These are phyloP conservation scores for Capronia coronata DNA, from an alignment of 2,329 filamentous ascomycete species.

Conservation along the genomic window DNA sequence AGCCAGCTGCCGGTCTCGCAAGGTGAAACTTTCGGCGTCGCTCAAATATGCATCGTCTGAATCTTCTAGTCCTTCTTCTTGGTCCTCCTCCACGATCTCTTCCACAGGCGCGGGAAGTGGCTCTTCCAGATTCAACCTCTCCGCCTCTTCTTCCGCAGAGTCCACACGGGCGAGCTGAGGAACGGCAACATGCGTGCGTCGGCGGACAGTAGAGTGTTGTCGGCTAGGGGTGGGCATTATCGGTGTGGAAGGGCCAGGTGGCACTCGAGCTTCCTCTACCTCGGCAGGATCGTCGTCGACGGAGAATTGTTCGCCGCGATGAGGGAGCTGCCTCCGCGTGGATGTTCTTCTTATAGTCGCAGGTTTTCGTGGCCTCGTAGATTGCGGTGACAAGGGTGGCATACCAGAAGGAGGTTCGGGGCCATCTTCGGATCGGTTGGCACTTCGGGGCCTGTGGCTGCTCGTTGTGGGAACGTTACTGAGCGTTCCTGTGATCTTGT, in stretches of 20 bases:
- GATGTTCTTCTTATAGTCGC: slow-evolving; percentile 66
- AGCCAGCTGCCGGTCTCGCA: slow-evolving; percentile 92
- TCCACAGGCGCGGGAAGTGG: slow-evolving; percentile 33
- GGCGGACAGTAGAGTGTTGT: slow-evolving; percentile 37
- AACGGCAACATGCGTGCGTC: slow-evolving; percentile 34
- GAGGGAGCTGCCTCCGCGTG: slow-evolving; percentile 58
- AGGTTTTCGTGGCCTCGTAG: slow-evolving; percentile 59
- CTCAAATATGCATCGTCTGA: slow-evolving; percentile 69
- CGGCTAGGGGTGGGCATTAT: slow-evolving; percentile 36
- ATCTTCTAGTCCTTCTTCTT: slow-evolving; percentile 50
- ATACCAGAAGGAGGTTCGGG: slow-evolving; percentile 38
- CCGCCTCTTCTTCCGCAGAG: slow-evolving; percentile 35
- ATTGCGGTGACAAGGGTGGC: slow-evolving; percentile 36
- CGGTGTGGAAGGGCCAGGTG: slow-evolving; percentile 30
- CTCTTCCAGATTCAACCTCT: slow-evolving; percentile 35
- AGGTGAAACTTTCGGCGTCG: slow-evolving; percentile 93
- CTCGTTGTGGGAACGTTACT: slow-evolving; percentile 3
- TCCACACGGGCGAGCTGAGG: slow-evolving; percentile 34
- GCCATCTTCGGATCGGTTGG: slow-evolving; percentile 14
- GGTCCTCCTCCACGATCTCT: slow-evolving; percentile 39
- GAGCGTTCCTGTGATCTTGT: slow-evolving; percentile 15
- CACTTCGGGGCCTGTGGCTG: slow-evolving; percentile 16
- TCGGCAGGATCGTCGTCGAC: slow-evolving; percentile 82
- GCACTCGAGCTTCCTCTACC: slow-evolving; percentile 57
- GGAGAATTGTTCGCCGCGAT: slow-evolving; percentile 80